Evolutionary conservation across 345 rosid genomes (phyloP).

Genomic region (Iberis pinnata): DNA sequence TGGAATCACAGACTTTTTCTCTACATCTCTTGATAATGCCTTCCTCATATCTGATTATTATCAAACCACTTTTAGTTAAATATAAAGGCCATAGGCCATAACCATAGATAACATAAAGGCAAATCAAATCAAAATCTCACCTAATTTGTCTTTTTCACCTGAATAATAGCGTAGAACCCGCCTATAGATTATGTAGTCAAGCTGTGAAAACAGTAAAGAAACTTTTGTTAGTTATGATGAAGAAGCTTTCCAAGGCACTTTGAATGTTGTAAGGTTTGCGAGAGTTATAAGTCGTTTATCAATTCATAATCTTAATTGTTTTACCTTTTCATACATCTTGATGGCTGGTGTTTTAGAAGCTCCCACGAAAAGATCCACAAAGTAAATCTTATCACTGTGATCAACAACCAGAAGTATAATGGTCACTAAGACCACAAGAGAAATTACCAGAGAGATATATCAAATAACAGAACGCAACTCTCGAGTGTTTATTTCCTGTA

Average conservation of each 20-base stretch:
- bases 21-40: constrained; percentile 77
- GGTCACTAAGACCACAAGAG: not conserved
- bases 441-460: too few species aligned
- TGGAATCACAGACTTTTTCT: constrained; percentile 80
- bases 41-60: constrained; percentile 78
- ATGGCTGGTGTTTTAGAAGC: constrained; percentile 92
- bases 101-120: not conserved
- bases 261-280: too few species aligned
- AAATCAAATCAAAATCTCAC: constrained; percentile 39
- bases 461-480: too few species aligned
- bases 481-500: too few species aligned
- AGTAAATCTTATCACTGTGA: constrained; percentile 82
- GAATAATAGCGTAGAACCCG: constrained; percentile 88
- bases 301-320: too few species aligned
- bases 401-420: not conserved
- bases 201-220: constrained; percentile 38
- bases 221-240: not conserved
- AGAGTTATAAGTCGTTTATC: too few species aligned
- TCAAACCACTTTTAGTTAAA: not conserved
- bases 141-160: constrained; percentile 84
- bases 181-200: constrained; percentile 76
- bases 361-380: constrained; percentile 92
- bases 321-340: constrained; percentile 98
- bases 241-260: not conserved
- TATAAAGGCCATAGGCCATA: not conserved